phyloP scores from a whole-genome alignment of 2,329 filamentous ascomycete species.

The Xylariaceae sp. region DNA sequence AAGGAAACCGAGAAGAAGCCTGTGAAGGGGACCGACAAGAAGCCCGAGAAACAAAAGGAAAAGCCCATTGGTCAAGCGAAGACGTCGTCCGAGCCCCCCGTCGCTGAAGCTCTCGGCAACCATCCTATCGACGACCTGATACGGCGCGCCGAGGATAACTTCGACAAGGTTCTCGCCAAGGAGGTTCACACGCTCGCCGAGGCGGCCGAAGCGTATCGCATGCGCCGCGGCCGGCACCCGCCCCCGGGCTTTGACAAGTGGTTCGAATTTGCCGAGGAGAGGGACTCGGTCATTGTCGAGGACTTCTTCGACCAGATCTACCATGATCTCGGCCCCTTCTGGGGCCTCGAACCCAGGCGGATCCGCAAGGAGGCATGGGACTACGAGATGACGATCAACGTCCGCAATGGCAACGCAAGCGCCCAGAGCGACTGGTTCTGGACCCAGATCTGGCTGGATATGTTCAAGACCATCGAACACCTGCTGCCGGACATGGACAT shows the following conservation, averaged over 20 bases:
- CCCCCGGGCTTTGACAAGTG: slow-evolving; percentile 42
- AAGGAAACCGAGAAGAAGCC: neutral
- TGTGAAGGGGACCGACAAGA: slow-evolving; percentile 2
- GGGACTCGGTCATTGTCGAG: slow-evolving; percentile 36
- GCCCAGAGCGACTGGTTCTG: slow-evolving; percentile 49
- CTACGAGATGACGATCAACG: slow-evolving; percentile 54
- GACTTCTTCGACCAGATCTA: slow-evolving; percentile 47
- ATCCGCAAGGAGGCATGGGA: slow-evolving; percentile 46
- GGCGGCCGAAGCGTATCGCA: slow-evolving; percentile 38
- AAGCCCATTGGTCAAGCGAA: slow-evolving; percentile 1
- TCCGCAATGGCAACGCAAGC: slow-evolving; percentile 45
- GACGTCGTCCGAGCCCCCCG: slow-evolving; percentile 10
- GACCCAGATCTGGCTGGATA: slow-evolving; percentile 48
- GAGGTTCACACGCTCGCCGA: slow-evolving; percentile 33
- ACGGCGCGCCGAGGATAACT: slow-evolving; percentile 29
- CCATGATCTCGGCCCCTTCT: slow-evolving; percentile 45
- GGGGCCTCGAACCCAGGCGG: slow-evolving; percentile 39
- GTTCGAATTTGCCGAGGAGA: slow-evolving; percentile 36
- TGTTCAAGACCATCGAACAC: slow-evolving; percentile 45
- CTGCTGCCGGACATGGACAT: slow-evolving; percentile 61
- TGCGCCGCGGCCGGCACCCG: slow-evolving; percentile 39
- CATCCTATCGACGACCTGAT: slow-evolving; percentile 42
- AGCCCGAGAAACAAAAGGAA: neutral
- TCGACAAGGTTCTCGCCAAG: slow-evolving; percentile 31
- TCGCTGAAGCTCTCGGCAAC: slow-evolving; percentile 8